Conservation (phyloP, 345 rosid species). For the Isatis tinctoria region DNA sequence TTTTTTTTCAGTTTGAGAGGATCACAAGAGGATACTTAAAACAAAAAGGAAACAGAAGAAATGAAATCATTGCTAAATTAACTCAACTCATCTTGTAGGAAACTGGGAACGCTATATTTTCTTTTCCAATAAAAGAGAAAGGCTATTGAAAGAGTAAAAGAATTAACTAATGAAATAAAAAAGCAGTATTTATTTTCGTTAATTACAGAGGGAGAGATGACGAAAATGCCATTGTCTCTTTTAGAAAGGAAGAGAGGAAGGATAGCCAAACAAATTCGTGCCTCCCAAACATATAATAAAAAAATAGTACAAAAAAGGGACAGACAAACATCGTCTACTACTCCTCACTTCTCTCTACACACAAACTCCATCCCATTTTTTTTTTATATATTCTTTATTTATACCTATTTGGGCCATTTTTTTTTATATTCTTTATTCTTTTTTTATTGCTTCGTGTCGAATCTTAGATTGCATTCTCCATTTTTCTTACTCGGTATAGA, state of each 20-base stretch:
- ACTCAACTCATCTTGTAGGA: background rate
- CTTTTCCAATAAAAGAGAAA: background rate
- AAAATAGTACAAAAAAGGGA: background rate
- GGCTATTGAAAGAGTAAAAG: background rate
- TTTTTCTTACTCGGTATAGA: background rate
- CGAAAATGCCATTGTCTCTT: background rate
- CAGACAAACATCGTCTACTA: background rate
- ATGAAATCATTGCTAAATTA: background rate
- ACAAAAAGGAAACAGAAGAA: background rate
- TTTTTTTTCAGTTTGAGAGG: background rate
- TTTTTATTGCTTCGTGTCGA: background rate
- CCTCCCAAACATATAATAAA: background rate
- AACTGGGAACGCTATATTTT: background rate
- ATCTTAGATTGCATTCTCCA: background rate
- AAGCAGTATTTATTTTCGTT: background rate
- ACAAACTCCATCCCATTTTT: background rate
- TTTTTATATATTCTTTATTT: background rate
- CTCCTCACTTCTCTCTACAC: constrained; percentile 2
- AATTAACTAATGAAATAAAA: background rate
- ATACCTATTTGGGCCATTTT: background rate
- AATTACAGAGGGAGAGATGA: background rate
- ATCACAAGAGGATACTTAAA: too few relatives aligned
- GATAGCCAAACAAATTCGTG: background rate
- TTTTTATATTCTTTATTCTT: background rate
- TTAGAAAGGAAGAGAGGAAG: background rate